Evolutionary conservation across 306 rosid genomes (phyloP).

Genomic region (Glycine soja): DNA sequence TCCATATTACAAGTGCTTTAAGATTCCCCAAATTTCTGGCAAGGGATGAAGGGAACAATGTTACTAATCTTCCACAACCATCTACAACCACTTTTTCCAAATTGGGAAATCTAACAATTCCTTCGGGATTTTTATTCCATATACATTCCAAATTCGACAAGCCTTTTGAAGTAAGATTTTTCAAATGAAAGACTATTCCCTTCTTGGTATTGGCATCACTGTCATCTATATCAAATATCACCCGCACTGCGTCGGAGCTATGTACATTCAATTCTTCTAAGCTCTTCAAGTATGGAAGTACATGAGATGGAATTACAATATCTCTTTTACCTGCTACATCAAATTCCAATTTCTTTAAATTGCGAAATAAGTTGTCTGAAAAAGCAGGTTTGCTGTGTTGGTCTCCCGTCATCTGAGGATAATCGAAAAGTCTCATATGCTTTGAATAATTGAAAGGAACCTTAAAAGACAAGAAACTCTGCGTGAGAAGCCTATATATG

Average conservation of each 20-base stretch:
- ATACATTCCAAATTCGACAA: background rate
- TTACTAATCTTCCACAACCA: background rate
- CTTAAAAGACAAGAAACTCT: background rate
- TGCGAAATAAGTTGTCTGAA: background rate
- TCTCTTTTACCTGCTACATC: background rate
- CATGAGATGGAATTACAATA: background rate
- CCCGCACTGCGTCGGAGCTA: fast-evolving
- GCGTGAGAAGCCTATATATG: background rate
- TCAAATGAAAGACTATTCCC: background rate
- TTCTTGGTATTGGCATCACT: background rate
- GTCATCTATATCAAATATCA: background rate
- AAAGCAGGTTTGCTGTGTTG: background rate
- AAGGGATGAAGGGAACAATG: background rate
- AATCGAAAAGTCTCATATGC: background rate
- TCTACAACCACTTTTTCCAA: background rate
- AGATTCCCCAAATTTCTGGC: background rate
- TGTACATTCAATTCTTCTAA: background rate
- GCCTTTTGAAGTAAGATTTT: background rate
- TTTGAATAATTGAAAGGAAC: background rate
- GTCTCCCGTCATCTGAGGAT: background rate
- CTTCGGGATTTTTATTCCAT: background rate
- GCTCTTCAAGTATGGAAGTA: background rate
- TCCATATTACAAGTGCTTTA: background rate
- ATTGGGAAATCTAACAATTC: constrained; percentile 19
- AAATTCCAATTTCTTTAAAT: background rate